These are phyloP conservation scores for Puccinia polysora DNA, from an alignment of 1,284 basidiomycete species.

Conservation along the genomic window DNA sequence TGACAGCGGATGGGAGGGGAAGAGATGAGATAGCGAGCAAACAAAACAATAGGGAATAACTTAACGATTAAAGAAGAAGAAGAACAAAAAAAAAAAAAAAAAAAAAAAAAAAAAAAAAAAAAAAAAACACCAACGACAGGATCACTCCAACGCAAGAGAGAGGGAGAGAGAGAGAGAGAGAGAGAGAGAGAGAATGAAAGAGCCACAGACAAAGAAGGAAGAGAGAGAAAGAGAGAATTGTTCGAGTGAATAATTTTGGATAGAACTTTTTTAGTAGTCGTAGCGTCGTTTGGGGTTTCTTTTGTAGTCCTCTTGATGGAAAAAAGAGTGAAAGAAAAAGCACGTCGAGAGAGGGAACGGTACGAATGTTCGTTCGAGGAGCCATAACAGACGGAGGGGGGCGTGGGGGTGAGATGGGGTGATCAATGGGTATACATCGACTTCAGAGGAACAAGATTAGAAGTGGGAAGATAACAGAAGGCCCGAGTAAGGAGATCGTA, in stretches of 20 bases:
- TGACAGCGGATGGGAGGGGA: too few relatives aligned
- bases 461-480: too few relatives aligned
- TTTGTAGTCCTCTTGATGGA: too few relatives aligned
- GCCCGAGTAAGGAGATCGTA: too few relatives aligned
- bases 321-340: not conserved
- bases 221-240: not conserved
- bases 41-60: not conserved
- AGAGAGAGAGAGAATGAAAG: conserved; percentile 54
- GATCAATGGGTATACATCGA: too few relatives aligned
- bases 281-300: too few relatives aligned
- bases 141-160: not conserved
- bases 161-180: conserved; percentile 57
- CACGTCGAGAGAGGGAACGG: not conserved
- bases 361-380: not conserved
- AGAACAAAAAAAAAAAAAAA: not conserved
- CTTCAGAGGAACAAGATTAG: too few relatives aligned
- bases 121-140: not conserved
- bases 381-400: too few relatives aligned
- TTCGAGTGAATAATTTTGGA: not conserved
- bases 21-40: not conserved
- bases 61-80: not conserved
- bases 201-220: conserved; percentile 23
- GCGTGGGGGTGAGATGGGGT: too few relatives aligned
- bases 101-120: not conserved
- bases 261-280: too few relatives aligned